These are phyloP conservation scores for Firmiana major DNA, from an alignment of 345 rosid genomes.

Conservation along the genomic window DNA sequence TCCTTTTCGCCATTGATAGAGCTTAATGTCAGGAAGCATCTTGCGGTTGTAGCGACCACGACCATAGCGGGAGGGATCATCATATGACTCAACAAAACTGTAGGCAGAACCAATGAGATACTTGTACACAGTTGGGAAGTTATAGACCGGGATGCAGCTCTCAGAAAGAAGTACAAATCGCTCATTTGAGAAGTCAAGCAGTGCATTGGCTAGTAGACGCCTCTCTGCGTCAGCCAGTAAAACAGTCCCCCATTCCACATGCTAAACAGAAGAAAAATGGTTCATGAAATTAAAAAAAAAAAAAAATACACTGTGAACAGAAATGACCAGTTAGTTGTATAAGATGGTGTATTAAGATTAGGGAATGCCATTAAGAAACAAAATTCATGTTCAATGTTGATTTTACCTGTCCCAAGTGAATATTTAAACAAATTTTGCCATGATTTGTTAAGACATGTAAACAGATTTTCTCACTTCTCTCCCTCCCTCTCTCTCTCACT, in stretches of 20 bases:
- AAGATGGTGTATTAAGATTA: neutral
- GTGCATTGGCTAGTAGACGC: constrained; percentile 85
- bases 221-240: constrained; percentile 75
- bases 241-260: constrained; percentile 78
- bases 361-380: neutral
- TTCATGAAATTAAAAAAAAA: constrained; percentile 4
- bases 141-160: constrained; percentile 88
- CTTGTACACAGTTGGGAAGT: constrained; percentile 72
- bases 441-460: neutral
- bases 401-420: neutral
- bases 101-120: constrained; percentile 62
- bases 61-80: constrained; percentile 81
- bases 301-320: neutral
- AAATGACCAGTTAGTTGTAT: neutral
- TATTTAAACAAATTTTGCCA: neutral
- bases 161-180: constrained; percentile 90
- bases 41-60: constrained; percentile 86
- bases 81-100: constrained; percentile 87
- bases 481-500: neutral
- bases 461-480: neutral
- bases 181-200: constrained; percentile 82
- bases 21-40: constrained; percentile 78
- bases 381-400: neutral
- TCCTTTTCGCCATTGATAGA: constrained; percentile 88
- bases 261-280: constrained; percentile 33